These are phyloP conservation scores for Fagopyrum homotropicum DNA, from an alignment of 148 eudicot genomes.

Conservation along the genomic window DNA sequence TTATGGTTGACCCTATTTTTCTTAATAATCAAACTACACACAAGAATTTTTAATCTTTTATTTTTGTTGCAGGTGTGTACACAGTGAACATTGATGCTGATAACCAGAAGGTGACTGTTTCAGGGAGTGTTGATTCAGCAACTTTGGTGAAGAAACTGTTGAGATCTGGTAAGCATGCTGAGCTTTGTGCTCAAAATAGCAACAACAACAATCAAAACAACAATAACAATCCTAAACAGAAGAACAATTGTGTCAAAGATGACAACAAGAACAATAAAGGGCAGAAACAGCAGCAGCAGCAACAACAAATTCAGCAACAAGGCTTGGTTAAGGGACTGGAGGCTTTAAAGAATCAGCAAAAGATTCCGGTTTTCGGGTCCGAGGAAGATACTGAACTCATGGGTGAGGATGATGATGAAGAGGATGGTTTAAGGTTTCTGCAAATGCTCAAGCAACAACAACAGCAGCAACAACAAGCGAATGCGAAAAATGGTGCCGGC, in stretches of 20 bases:
- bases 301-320: slow-evolving; percentile 13
- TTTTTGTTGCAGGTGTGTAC: slow-evolving; percentile 48
- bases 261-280: slow-evolving; percentile 35
- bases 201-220: slow-evolving; percentile 10
- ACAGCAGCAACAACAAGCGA: slow-evolving; percentile 15
- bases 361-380: slow-evolving; percentile 23
- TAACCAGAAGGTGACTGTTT: slow-evolving; percentile 60
- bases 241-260: slow-evolving; percentile 23
- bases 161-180: slow-evolving; percentile 57
- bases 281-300: slow-evolving; percentile 22
- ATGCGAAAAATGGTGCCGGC: neutral
- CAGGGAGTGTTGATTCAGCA: slow-evolving; percentile 54
- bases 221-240: slow-evolving; percentile 39
- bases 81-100: slow-evolving; percentile 54
- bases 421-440: slow-evolving; percentile 16
- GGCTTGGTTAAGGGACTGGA: slow-evolving; percentile 33
- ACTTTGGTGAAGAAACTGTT: slow-evolving; percentile 53
- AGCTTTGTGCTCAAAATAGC: slow-evolving; percentile 52
- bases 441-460: slow-evolving; percentile 39
- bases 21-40: neutral
- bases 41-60: neutral
- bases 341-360: slow-evolving; percentile 39
- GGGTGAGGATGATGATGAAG: slow-evolving; percentile 27
- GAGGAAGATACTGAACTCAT: slow-evolving; percentile 23
- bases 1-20: neutral